These are phyloP conservation scores for Talaromyces islandicus DNA, from an alignment of 2,329 filamentous ascomycete species.

Conservation along the genomic window DNA sequence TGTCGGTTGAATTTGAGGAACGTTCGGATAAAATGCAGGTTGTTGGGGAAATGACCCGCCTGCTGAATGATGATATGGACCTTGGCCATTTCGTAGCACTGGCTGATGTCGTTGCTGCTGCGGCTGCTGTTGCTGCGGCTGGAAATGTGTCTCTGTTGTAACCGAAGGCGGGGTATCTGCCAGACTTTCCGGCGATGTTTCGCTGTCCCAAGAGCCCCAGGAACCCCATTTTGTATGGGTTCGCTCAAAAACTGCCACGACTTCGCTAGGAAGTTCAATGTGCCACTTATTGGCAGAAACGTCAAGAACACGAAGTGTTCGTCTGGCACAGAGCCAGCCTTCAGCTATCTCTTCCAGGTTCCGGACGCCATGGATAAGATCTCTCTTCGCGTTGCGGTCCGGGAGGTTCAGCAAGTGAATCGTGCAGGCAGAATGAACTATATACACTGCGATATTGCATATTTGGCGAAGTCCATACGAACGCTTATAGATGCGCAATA, in stretches of 20 bases:
- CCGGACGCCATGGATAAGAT: conserved; percentile 84
- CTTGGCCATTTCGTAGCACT: conserved; percentile 14
- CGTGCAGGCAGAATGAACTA: conserved; percentile 87
- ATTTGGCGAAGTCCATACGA: conserved; percentile 88
- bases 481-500: conserved; percentile 91
- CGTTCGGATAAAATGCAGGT: not conserved
- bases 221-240: conserved; percentile 75
- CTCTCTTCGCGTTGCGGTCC: conserved; percentile 81
- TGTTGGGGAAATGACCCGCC: not conserved
- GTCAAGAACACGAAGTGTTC: conserved; percentile 78
- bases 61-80: not conserved
- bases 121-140: not conserved
- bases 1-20: not conserved
- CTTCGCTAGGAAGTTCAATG: conserved; percentile 79
- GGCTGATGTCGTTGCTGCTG: conserved; percentile 2
- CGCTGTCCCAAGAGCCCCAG: conserved; percentile 48
- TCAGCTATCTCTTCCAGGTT: conserved; percentile 94
- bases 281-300: conserved; percentile 85
- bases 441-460: conserved; percentile 94
- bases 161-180: not conserved
- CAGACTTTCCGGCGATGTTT: conserved; percentile 20
- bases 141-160: not conserved
- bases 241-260: conserved; percentile 65
- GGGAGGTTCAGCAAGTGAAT: conserved; percentile 91
- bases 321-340: conserved; percentile 83